Base-by-base conservation (phyloP, 2,329 filamentous ascomycete species). In the Trichoderma sp. region DNA sequence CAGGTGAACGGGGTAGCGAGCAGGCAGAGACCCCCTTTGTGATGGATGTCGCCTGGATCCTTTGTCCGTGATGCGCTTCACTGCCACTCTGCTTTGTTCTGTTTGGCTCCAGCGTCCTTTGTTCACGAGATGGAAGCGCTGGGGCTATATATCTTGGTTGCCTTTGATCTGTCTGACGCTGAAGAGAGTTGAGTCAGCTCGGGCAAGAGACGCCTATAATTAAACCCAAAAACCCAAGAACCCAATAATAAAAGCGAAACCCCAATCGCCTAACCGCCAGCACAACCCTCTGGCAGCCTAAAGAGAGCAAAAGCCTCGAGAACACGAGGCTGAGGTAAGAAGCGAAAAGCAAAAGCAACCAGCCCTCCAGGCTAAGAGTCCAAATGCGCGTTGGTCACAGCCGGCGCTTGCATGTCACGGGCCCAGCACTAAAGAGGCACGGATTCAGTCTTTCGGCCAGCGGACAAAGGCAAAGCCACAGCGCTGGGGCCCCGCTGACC, bases 341-440 rank as follows among this genome's bases (percentile, higher is more conserved):
- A 31, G 35, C 38, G 38, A 41, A 41, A 41, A 41, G 11, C 33
- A 21, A 21, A 18, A 63, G 14, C 29, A 63, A 1, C 59, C 16
- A 31, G 50, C 50, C 29, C 60, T 64, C 33, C n/a, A 53, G 18
- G 31, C 66, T 24, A 56, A 24, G 33, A 8, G 16, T 64, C 60
- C 64, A 16, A 27, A 60, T 60, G 50, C 67, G 24, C 16, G 64
- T 53, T 67, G 67, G 67, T 71, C 67, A 60, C 67, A 29, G 50
- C 33, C 33, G 67, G 67, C 67, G 67, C 67, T 71, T 71, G 67
- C 60, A 41, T 41, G 60, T 63, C 45, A 53, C n/a, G 50, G 50
- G 50, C 21, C 50, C 45, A 21, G 45, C 45, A 53, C 45, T 53
- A 53, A 53, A 29, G 56, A 59, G n/a, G 24, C n/a, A 53, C n/a